Conservation (phyloP, 73 alveolate species). For the Tetrahymena elliotti region DNA sequence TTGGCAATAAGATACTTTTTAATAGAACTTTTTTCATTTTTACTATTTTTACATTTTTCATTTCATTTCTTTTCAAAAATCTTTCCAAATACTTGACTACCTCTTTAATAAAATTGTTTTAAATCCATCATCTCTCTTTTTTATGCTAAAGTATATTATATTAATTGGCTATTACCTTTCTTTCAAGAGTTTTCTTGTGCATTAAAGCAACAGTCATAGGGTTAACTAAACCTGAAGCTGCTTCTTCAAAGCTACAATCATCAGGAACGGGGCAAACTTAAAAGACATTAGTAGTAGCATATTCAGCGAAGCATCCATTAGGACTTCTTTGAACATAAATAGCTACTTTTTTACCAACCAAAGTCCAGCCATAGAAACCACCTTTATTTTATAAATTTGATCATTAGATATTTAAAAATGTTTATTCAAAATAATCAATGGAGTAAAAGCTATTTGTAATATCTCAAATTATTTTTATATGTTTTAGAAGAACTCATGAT, state of each 20-base stretch:
- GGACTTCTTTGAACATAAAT: constrained; percentile 24
- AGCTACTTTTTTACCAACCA: constrained; percentile 79
- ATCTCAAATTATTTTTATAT: too few species aligned
- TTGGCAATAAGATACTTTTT: background rate
- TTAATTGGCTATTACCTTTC: background rate
- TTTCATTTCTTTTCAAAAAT: background rate
- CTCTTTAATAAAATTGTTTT: background rate
- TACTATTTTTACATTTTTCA: background rate
- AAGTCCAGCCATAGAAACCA: constrained; percentile 75
- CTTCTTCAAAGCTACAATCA: constrained; percentile 45
- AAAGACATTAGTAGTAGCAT: constrained; percentile 59
- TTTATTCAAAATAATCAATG: too few species aligned
- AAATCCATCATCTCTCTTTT: background rate
- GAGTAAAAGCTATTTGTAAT: too few species aligned
- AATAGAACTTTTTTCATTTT: background rate
- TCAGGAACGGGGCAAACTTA: constrained; percentile 48
- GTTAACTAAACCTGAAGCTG: constrained; percentile 57
- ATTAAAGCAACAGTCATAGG: constrained; percentile 60
- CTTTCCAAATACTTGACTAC: background rate
- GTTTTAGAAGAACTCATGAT: too few species aligned
- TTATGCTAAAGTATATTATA: too few species aligned
- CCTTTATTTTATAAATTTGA: constrained; percentile 34
- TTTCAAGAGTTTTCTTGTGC: constrained; percentile 32
- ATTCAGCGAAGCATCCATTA: constrained; percentile 71
- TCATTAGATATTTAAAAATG: background rate